Evolutionary conservation across 2,329 filamentous ascomycete species (phyloP).

Genomic region (Fusarium pseudonygamai): DNA sequence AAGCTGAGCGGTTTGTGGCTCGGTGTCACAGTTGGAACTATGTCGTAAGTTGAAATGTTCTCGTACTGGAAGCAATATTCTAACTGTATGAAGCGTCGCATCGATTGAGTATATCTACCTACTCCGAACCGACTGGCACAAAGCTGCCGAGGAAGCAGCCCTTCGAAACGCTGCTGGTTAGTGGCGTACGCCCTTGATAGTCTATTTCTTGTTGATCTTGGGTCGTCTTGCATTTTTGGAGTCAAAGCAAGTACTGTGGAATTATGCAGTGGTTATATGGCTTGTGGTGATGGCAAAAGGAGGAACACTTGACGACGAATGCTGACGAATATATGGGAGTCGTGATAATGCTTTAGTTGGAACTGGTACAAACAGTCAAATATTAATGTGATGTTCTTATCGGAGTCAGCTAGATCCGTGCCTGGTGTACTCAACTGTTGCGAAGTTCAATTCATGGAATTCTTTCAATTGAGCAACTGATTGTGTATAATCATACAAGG

Average conservation of each 20-base stretch:
- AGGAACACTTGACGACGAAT: not conserved
- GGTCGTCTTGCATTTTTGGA: not conserved
- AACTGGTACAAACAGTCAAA: not conserved
- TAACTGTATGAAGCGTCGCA: slow-evolving; percentile 55
- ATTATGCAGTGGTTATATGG: not conserved
- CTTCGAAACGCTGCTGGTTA: slow-evolving; percentile 59
- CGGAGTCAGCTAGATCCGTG: not conserved
- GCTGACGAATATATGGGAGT: not conserved
- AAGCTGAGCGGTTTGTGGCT: slow-evolving; percentile 83
- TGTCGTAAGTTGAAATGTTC: slow-evolving; percentile 57
- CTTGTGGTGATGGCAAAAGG: not conserved
- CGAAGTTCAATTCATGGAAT: not conserved
- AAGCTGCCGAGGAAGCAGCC: slow-evolving; percentile 63
- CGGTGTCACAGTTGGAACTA: slow-evolving; percentile 77
- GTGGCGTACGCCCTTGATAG: too few species aligned
- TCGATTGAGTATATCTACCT: slow-evolving; percentile 65
- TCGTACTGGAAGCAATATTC: not conserved
- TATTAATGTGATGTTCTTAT: not conserved
- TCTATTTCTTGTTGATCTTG: not conserved
- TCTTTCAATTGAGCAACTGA: slow-evolving; percentile 1
- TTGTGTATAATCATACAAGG: slow-evolving; percentile 29
- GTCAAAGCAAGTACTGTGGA: not conserved
- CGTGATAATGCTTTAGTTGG: not conserved
- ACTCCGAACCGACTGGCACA: slow-evolving; percentile 62
- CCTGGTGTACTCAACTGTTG: not conserved